phyloP scores from a whole-genome alignment of 768 basidiomycete species.

The Tricholomella constricta region DNA sequence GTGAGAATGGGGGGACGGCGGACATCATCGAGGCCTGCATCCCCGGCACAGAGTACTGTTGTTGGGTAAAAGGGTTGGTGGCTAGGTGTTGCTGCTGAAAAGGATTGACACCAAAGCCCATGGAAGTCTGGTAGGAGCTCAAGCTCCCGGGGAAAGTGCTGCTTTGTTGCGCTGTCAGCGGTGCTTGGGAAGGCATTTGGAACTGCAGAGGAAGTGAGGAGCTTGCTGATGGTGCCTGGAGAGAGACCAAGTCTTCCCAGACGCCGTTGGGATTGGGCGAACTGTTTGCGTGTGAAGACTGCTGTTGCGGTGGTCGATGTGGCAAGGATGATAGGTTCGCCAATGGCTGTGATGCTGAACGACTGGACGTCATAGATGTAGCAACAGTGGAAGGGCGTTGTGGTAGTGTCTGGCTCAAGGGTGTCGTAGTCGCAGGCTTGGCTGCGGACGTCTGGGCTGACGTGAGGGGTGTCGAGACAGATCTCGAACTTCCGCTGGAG shows the following conservation, averaged over 20 bases:
- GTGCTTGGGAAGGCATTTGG: conserved; percentile 20
- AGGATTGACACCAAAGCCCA: conserved; percentile 27
- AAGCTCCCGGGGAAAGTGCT: conserved; percentile 9
- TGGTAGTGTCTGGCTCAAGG: conserved; percentile 9
- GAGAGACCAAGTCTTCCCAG: conserved; percentile 61
- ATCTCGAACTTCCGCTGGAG: conserved; percentile 17
- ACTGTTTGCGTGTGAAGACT: conserved; percentile 21
- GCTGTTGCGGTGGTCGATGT: conserved; percentile 21
- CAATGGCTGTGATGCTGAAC: conserved; percentile 23
- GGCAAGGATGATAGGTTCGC: conserved; percentile 23
- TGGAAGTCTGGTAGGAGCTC: conserved; percentile 21
- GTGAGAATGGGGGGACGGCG: conserved; percentile 1
- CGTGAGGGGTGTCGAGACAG: conserved; percentile 25
- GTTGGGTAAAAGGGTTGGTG: conserved; percentile 31
- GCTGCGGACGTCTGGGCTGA: conserved; percentile 21
- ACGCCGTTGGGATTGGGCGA: conserved; percentile 35
- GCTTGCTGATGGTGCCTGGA: conserved; percentile 43
- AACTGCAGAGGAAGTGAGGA: conserved; percentile 58
- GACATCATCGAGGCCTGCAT: conserved; percentile 6
- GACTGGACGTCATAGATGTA: conserved; percentile 16
- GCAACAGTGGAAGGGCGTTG: conserved; percentile 21
- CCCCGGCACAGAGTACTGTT: conserved; percentile 13
- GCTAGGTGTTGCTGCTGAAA: conserved; percentile 27
- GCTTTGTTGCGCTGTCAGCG: conserved; percentile 11
- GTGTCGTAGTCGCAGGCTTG: conserved; percentile 8